phyloP scores from a whole-genome alignment of 371 early-diverging fungal species.

The Mortierella sp. region DNA sequence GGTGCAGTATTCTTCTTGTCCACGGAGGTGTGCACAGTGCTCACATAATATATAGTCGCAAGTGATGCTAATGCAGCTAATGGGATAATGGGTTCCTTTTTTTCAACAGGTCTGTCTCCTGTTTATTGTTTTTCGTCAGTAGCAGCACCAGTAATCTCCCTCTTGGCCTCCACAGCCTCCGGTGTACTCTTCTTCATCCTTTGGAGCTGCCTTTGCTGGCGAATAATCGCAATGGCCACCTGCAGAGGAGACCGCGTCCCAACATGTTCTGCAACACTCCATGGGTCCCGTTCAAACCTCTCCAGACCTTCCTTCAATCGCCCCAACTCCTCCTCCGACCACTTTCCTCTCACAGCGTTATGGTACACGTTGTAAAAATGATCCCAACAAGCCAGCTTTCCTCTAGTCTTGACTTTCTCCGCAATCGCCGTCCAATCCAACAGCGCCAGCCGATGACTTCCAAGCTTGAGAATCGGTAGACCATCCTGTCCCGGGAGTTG shows the following conservation, averaged over 20 bases:
- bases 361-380: neutral
- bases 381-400: neutral
- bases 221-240: neutral
- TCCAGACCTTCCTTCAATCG: neutral
- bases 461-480: neutral
- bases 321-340: neutral
- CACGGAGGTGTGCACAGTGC: conserved; percentile 9
- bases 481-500: neutral
- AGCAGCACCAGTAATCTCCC: neutral
- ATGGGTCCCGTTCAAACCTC: neutral
- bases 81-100: no score
- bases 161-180: neutral
- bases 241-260: neutral
- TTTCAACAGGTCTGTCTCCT: no score
- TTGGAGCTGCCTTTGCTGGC: neutral
- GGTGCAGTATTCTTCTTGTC: neutral
- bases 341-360: neutral
- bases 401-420: neutral
- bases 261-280: neutral
- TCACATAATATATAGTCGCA: neutral
- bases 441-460: neutral
- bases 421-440: neutral
- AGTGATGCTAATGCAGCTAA: no score
- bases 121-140: neutral
- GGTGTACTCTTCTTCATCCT: neutral